Evolutionary conservation across 306 rosid species (phyloP).

Genomic region (Medicago lupulina): DNA sequence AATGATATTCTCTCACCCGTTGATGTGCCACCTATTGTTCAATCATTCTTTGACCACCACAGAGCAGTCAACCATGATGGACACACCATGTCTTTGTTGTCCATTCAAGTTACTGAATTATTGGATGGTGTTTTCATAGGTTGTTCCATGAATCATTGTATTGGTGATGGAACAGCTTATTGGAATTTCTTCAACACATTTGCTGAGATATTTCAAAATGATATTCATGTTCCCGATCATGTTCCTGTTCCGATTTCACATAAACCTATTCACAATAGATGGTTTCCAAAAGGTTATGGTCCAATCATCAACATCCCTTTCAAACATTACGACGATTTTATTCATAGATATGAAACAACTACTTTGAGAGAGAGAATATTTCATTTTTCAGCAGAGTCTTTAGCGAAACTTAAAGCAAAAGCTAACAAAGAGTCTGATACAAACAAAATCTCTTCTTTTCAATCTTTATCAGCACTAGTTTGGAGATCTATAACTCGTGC

Average conservation of each 20-base stretch:
- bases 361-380: constrained; percentile 60
- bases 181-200: constrained; percentile 68
- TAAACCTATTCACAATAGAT: constrained; percentile 53
- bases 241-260: constrained; percentile 25
- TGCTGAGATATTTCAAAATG: constrained; percentile 61
- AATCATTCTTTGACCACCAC: constrained; percentile 63
- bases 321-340: constrained; percentile 53
- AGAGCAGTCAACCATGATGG: constrained; percentile 67
- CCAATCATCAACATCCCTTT: constrained; percentile 57
- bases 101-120: constrained; percentile 64
- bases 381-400: constrained; percentile 62
- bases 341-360: constrained; percentile 50
- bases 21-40: constrained; percentile 58
- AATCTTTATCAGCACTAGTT: constrained; percentile 61
- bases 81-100: constrained; percentile 56
- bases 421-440: constrained; percentile 55
- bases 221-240: background rate
- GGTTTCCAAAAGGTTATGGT: constrained; percentile 59
- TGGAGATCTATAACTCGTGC: constrained; percentile 68
- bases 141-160: constrained; percentile 58
- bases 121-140: constrained; percentile 72
- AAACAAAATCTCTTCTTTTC: constrained; percentile 59
- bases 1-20: constrained; percentile 59
- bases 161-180: constrained; percentile 63
- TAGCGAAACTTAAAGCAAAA: constrained; percentile 63